Evolutionary conservation across 2,329 filamentous ascomycete genomes (phyloP), one percentile per base, ranked within the genome.

Genomic region (Bipolaris oryzae): DNA sequence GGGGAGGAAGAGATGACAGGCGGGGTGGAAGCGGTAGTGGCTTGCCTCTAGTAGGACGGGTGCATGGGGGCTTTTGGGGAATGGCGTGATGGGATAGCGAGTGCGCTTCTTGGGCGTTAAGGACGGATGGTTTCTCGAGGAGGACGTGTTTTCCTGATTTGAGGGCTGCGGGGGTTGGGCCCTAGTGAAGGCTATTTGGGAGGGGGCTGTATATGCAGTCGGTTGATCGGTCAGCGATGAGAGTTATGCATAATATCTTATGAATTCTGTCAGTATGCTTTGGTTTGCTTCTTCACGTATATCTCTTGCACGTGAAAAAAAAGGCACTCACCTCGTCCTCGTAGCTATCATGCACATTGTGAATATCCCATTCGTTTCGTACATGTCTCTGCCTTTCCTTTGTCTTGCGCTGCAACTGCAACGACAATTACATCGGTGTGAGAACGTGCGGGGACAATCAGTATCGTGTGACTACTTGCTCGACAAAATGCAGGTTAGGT

Each of bases 351-450:
- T 80, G 75, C 7, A 83, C 81, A 25, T 81, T 77, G 0, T 80
- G 81, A 44, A 87, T 84, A 7, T 74, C 74, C 66, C 85, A 73
- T n/a, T 56, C 79, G 81, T 60, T 80, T 80, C 2, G 83, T 84
- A 69, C 78, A 86, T 0, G 73, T 75, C 47, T 78, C 70, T 0
- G 84, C 85, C 48, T 75, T 80, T 4, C 67, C 69, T 31, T 63
- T 72, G 66, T 84, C 79, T 4, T 84, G 77, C 2, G 84, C 82
- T 2, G 84, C 82, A 1, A 87, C 77, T 4, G 79, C 81, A 7
- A 80, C 76, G 11, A 87, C 57, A 11, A 85, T 74, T 13, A 86
- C 80, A 37, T 84, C 82, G 0, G 83, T 75, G 62, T 87, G 84
- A 3, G 76, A 78, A 58, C 76, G 80, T 13, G 84, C 83, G 0